Percentiles rank a stretch among this genome's conserved stretches.
Conservation (phyloP, 2,329 filamentous ascomycete species). For the Elsinoe fawcettii region DNA sequence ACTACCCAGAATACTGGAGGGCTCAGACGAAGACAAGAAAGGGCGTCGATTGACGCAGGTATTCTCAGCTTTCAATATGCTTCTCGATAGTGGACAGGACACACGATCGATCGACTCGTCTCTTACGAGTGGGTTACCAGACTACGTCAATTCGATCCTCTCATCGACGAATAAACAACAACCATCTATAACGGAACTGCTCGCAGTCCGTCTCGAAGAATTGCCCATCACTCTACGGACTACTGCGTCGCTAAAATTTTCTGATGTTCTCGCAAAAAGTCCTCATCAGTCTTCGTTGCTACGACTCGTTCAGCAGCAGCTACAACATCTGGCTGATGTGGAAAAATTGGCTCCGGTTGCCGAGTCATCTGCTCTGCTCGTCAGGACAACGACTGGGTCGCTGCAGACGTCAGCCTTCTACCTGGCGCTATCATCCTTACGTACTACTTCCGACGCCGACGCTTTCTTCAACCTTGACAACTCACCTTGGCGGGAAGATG, state of each 20-base stretch:
- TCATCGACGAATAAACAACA: conserved; percentile 19
- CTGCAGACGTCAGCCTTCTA: conserved; percentile 66
- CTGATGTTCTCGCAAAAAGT: not conserved
- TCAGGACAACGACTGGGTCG: conserved; percentile 45
- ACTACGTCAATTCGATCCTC: conserved; percentile 56
- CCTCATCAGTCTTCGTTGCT: not conserved
- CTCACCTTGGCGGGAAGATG: conserved; percentile 17
- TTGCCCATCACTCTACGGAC: not conserved
- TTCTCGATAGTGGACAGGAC: conserved; percentile 56
- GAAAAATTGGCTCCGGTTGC: not conserved
- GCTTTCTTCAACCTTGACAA: conserved; percentile 38
- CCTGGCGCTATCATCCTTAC: conserved; percentile 67
- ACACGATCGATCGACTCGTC: conserved; percentile 60
- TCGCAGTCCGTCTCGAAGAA: conserved; percentile 7
- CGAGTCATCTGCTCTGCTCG: not conserved
- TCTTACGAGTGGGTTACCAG: conserved; percentile 61
- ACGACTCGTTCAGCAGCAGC: not conserved
- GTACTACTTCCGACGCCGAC: conserved; percentile 46
- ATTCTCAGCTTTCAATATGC: conserved; percentile 60
- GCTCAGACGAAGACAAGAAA: conserved; percentile 72
- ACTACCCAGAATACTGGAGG: conserved; percentile 74
- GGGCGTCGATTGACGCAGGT: conserved; percentile 65
- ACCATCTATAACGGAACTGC: not conserved
- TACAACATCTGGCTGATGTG: not conserved
- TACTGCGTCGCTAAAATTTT: conserved; percentile 39